Evolutionary conservation across 75 land plant genomes (phyloP).

Genomic region (Selaginella moellendorffii): DNA sequence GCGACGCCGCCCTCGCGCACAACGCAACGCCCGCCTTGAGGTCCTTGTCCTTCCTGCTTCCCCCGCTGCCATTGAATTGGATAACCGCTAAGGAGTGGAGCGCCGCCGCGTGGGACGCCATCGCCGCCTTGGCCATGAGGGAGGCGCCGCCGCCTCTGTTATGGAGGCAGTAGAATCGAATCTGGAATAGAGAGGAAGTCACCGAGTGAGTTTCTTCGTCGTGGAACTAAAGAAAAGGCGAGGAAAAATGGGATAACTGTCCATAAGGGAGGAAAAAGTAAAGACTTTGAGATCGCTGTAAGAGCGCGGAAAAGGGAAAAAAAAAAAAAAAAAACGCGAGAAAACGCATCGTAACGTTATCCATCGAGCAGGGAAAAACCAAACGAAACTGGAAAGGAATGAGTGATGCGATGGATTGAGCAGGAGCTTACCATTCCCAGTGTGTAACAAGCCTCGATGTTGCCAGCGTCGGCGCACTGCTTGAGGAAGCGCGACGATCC

Average conservation of each 20-base stretch:
- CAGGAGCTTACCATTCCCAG: conserved; percentile 48
- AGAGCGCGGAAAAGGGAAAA: too few species aligned
- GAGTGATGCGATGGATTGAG: too few species aligned
- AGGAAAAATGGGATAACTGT: too few species aligned
- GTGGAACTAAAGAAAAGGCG: too few species aligned
- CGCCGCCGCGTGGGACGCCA: conserved; percentile 57
- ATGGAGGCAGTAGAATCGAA: conserved; percentile 52
- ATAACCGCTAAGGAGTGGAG: conserved; percentile 72
- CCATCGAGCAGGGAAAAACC: too few species aligned
- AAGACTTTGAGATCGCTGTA: too few species aligned
- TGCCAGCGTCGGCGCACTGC: conserved; percentile 49
- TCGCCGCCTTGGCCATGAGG: conserved; percentile 75
- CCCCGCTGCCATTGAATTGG: conserved; percentile 94
- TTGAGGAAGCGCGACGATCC: conserved; percentile 44
- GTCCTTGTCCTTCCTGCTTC: conserved; percentile 69
- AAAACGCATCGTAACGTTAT: not conserved
- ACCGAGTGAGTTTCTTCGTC: not conserved
- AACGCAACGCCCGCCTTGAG: conserved; percentile 74
- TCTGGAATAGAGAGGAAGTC: conserved; percentile 20
- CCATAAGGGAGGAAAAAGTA: too few species aligned
- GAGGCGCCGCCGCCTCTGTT: conserved; percentile 45
- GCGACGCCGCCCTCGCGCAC: conserved; percentile 60
- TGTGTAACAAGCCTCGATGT: conserved; percentile 49
- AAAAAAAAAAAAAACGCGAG: not conserved
- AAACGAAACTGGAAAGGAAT: too few species aligned